These are phyloP conservation scores for Lophiostoma macrostomum DNA, from an alignment of 495 filamentous ascomycete species.

Conservation along the genomic window DNA sequence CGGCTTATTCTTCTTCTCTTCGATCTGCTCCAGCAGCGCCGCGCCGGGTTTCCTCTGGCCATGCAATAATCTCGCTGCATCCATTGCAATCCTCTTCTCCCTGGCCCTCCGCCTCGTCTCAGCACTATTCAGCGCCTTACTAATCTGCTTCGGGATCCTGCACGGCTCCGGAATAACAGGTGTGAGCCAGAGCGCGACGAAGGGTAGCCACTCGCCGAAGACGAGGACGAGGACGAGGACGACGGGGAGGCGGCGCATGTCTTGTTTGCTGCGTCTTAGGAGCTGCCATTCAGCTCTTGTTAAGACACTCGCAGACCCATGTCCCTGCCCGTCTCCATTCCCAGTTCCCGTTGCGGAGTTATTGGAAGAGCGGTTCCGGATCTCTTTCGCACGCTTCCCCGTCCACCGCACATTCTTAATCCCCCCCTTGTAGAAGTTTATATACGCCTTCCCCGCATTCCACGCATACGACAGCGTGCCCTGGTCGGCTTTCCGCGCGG, in stretches of 20 bases:
- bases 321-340: slow-evolving; percentile 24
- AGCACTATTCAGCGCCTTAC: slow-evolving; percentile 50
- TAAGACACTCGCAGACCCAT: slow-evolving; percentile 34
- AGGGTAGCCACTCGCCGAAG: slow-evolving; percentile 80
- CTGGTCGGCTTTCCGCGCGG: slow-evolving; percentile 41
- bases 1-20: too few relatives aligned
- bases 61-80: slow-evolving; percentile 8
- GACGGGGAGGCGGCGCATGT: slow-evolving; percentile 68
- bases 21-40: neutral
- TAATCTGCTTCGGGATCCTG: slow-evolving; percentile 70
- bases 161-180: slow-evolving; percentile 73
- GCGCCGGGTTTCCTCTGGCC: neutral
- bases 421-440: slow-evolving; percentile 84
- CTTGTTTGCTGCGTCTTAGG: slow-evolving; percentile 60
- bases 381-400: slow-evolving; percentile 41
- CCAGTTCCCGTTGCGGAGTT: too few relatives aligned
- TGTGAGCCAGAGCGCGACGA: slow-evolving; percentile 63
- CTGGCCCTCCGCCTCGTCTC: slow-evolving; percentile 45
- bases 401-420: slow-evolving; percentile 65
- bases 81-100: slow-evolving; percentile 1
- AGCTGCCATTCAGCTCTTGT: slow-evolving; percentile 64
- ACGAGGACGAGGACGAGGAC: slow-evolving; percentile 71
- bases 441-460: slow-evolving; percentile 56
- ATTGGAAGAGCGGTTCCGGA: too few relatives aligned
- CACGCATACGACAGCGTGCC: slow-evolving; percentile 48